Base-by-base conservation (phyloP, 306 rosid genomes). In the Ziziphus jujuba region DNA sequence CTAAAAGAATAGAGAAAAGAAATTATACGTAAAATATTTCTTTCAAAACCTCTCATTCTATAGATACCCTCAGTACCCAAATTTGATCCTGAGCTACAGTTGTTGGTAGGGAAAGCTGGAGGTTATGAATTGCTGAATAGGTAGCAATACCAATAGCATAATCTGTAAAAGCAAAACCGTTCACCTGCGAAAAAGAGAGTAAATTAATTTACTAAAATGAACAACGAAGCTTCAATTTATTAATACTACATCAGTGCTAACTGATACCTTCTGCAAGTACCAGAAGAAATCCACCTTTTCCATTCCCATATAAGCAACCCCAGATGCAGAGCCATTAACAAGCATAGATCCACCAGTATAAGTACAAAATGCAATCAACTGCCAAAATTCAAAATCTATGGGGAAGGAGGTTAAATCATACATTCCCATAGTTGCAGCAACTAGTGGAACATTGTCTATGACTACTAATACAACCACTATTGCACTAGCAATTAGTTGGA, bases 271-370 rank as follows among this genome's bases (percentile, higher is more conserved):
- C 64, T 82, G 77, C 1, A 93, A 76, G 84, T 88, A 93, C 96
- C 99, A 93, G 78, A 93, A n/a, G n/a, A n/a, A n/a, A n/a, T n/a
- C n/a, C n/a, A n/a, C n/a, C n/a, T n/a, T n/a, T n/a, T n/a, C n/a
- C n/a, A n/a, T n/a, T n/a, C n/a, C n/a, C n/a, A n/a, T n/a, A n/a
- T n/a, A n/a, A n/a, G n/a, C n/a, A n/a, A n/a, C n/a, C n/a, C n/a
- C n/a, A n/a, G n/a, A n/a, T n/a, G n/a, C n/a, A n/a, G n/a, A n/a
- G n/a, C n/a, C n/a, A n/a, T n/a, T n/a, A n/a, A n/a, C n/a, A n/a
- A n/a, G n/a, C n/a, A n/a, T n/a, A n/a, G n/a, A n/a, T 69, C 98
- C 97, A 49, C 98, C 98, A 11, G 98, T 90, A 38, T 96, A 95
- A 14, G 98, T 97, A 56, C 98, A 93, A 56, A 64, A 90, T 62